Evolutionary conservation across 306 rosid genomes (phyloP), one percentile per base, ranked within the genome.

Genomic region (Spatholobus suberectus): DNA sequence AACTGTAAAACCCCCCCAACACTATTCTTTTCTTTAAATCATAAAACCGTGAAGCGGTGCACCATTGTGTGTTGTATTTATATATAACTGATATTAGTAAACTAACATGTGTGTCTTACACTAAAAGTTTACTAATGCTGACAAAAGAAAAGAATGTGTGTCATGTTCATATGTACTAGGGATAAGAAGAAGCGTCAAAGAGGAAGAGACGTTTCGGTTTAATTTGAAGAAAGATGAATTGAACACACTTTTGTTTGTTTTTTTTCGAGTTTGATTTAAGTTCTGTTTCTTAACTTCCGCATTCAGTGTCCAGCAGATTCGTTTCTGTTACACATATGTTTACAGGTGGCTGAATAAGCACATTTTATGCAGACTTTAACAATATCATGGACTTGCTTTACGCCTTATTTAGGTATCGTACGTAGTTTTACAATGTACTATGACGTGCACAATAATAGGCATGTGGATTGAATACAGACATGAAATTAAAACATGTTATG

Each of bases 41-140:
- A 63, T 17, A 11, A 41, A 62, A 8, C 2, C 35, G 55, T 78
- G 77, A 79, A 73, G 87, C 81, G 84, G 87, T 79, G 87, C 68
- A 66, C 7, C 35, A 8, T 63, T 40, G 4, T 23, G 6, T 23
- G 20, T 77, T 35, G 26, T 8, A 23, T 69, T 6, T 81, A 51
- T 62, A 40, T 29, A 34, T 11, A 18, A 2, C 86, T 49, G 70
- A 27, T 51, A 65, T 29, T 63, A 84, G 83, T 21, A 78, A 71
- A 37, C 24, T 4, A 4, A 10, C 24, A 5, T 21, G 6, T 37
- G 38, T 10, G 18, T 7, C 27, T 43, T 46, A 0, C 37, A 77
- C 20, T 41, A 21, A 40, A 41, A 43, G 21, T 20, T 71, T 20
- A 1, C 20, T 15, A 62, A 73, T 81, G 68, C 4, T 23, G 57